These are phyloP conservation scores for Kurtzmaniella quercitrusa DNA, from an alignment of 1,139 yeast species.

Conservation along the genomic window DNA sequence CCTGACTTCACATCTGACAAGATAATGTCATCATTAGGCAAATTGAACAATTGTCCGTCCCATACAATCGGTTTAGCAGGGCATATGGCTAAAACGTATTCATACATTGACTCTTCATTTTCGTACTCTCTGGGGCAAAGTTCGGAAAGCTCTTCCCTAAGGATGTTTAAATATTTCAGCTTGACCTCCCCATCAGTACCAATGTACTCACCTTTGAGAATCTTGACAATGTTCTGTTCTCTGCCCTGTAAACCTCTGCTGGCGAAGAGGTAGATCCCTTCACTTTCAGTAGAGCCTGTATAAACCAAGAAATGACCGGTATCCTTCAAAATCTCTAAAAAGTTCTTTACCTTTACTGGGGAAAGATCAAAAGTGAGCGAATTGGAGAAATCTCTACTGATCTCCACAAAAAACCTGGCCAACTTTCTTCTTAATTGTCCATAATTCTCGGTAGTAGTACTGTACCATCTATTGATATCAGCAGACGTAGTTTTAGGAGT, in stretches of 20 bases:
- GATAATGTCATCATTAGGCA: conserved; percentile 46
- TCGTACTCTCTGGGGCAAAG: conserved; percentile 8
- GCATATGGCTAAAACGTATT: conserved; percentile 70
- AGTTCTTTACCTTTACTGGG: conserved; percentile 38
- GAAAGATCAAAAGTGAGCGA: conserved; percentile 63
- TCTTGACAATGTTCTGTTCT: conserved; percentile 38
- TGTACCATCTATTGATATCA: conserved; percentile 75
- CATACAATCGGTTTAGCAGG: conserved; percentile 86
- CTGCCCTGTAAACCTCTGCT: conserved; percentile 51
- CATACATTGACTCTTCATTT: conserved; percentile 26
- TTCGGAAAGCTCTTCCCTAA: conserved; percentile 17
- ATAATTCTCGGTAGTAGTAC: conserved; percentile 77
- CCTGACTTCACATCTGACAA: conserved; percentile 59
- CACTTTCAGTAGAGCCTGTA: conserved; percentile 67
- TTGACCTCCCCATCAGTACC: conserved; percentile 29
- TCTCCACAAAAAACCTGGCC: conserved; percentile 67
- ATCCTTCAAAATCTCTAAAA: conserved; percentile 55
- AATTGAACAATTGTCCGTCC: conserved; percentile 75
- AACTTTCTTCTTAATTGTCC: conserved; percentile 84
- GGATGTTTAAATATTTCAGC: conserved; percentile 28
- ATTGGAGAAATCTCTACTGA: conserved; percentile 73
- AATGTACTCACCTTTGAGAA: conserved; percentile 40
- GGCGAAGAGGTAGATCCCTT: conserved; percentile 73
- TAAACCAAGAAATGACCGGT: conserved; percentile 77
- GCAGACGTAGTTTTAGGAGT: conserved; percentile 33